Evolutionary conservation across 139 green algal genomes (phyloP).

Genomic region (Chlorella sp.): DNA sequence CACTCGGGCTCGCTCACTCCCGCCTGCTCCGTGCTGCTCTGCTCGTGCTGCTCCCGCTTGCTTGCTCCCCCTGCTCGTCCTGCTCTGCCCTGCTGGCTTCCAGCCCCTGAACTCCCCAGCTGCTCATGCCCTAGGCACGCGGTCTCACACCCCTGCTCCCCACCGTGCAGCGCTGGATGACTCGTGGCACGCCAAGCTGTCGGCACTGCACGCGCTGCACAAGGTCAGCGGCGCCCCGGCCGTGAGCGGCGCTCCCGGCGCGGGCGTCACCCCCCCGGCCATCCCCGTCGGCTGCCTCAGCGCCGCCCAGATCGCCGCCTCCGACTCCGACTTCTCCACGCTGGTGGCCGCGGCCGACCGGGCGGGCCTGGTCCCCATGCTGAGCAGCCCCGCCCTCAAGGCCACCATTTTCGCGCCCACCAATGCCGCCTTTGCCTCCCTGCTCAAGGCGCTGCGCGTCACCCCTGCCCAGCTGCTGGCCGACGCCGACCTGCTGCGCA

Average conservation of each 20-base stretch:
- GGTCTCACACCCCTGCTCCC: neutral
- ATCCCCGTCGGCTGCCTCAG: constrained; percentile 5
- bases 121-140: neutral
- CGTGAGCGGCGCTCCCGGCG: neutral
- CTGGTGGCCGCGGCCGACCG: constrained; percentile 17
- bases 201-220: neutral
- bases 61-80: neutral
- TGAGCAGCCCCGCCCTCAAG: constrained; percentile 9
- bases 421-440: constrained; percentile 19
- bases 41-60: neutral
- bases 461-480: constrained; percentile 7
- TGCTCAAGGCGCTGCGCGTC: constrained; percentile 3
- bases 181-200: too few species aligned
- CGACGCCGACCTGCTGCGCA: constrained; percentile 8
- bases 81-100: neutral
- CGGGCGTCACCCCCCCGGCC: constrained; percentile 7
- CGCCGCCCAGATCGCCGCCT: neutral
- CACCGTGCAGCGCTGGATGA: neutral
- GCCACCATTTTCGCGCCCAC: constrained; percentile 39
- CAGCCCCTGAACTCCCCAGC: neutral
- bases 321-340: constrained; percentile 4
- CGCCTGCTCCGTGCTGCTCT: neutral
- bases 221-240: neutral
- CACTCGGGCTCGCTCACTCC: neutral
- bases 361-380: constrained; percentile 21